Base-by-base conservation (phyloP, 2,329 filamentous ascomycete species). In the Aspergillus sp. region DNA sequence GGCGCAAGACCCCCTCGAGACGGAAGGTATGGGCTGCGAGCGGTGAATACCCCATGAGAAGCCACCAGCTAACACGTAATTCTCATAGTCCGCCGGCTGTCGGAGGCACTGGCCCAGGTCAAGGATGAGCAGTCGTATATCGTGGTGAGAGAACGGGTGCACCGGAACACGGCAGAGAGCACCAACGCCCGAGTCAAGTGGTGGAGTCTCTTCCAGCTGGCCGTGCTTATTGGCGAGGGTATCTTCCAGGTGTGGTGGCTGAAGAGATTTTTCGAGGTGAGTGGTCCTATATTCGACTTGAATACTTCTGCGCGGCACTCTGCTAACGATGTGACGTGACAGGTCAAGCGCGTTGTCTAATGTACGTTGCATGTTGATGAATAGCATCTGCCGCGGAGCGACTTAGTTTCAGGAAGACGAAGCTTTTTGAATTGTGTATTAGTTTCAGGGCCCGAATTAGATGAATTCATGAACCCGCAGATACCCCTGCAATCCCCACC, bases 231-330 rank as follows among this genome's bases (percentile, higher is more conserved):
- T 61, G 91, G 88, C 66, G 91, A 97, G 79, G 94, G 91, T 56
- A 79, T 97, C 61, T 99, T 99, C 81, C 94, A 99, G 79, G 93
- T 99, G 61, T 99, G 94, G 93, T 99, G 94, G 92, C 76, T 99
- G 72, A 94, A 96, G 79, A 85, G 94, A 70, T 99, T 99, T 83
- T 97, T 97, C 70, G 92, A 97, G 86, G 85, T 87, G 70, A 58
- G 75, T 60, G 63, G 56, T 54, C 11, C 2, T 32, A 13, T 13
- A 20, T 25, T 44, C 4, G 10, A 13, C 3, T 14, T 23, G 44
- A 34, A 20, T 34, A n/a, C 13, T 38, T 16, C 9, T 23, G 11
- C 19, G 17, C 16, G 2, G 11, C n/a, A 17, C 31, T 21, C 9
- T 1, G 36, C 40, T 38, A 21, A 42, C 45, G 13, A 40, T 38